A percentile compares a stretch with the other conserved stretches of the same genome.
Evolutionary conservation across 371 early-diverging fungal genomes (phyloP).

Genomic region (Mucor sp.): DNA sequence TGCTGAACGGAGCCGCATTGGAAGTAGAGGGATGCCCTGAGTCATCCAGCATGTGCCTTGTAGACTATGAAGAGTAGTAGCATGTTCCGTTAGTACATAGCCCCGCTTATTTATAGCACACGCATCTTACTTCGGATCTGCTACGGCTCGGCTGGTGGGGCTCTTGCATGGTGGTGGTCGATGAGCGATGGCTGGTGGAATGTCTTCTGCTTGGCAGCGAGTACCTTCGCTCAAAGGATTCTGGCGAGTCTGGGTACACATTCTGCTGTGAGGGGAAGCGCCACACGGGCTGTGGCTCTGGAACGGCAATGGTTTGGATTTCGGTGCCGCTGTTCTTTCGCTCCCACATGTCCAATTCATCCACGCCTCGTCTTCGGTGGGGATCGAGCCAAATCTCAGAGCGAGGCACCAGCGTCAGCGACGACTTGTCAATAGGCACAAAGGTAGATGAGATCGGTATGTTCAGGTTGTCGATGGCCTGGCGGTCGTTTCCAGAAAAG

Average conservation of each 20-base stretch:
- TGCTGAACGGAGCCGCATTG: not conserved
- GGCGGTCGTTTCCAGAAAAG: not conserved
- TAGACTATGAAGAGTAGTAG: not conserved
- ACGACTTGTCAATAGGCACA: conserved; percentile 21
- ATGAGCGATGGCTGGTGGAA: conserved; percentile 4
- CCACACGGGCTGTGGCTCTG: conserved; percentile 13
- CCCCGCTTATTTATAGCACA: not conserved
- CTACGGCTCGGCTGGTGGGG: not conserved
- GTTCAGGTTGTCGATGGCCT: conserved; percentile 15
- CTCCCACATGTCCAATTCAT: conserved; percentile 47
- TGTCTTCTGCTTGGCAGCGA: not conserved
- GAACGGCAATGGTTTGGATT: not conserved
- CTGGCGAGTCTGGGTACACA: conserved; percentile 31
- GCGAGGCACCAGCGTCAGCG: conserved; percentile 41
- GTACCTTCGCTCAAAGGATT: conserved; percentile 6
- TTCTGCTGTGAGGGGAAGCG: conserved; percentile 9
- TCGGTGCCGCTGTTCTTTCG: conserved; percentile 23
- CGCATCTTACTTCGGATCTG: conserved; percentile 9
- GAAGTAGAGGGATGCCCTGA: not conserved
- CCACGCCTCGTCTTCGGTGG: conserved; percentile 41
- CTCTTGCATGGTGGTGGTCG: conserved; percentile 9
- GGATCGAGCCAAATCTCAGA: conserved; percentile 41
- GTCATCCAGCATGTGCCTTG: not conserved
- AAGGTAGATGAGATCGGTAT: conserved; percentile 16
- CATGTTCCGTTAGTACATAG: not conserved